These are phyloP conservation scores for Cicer chorassanicum DNA, from an alignment of 306 rosid genomes.

Conservation along the genomic window DNA sequence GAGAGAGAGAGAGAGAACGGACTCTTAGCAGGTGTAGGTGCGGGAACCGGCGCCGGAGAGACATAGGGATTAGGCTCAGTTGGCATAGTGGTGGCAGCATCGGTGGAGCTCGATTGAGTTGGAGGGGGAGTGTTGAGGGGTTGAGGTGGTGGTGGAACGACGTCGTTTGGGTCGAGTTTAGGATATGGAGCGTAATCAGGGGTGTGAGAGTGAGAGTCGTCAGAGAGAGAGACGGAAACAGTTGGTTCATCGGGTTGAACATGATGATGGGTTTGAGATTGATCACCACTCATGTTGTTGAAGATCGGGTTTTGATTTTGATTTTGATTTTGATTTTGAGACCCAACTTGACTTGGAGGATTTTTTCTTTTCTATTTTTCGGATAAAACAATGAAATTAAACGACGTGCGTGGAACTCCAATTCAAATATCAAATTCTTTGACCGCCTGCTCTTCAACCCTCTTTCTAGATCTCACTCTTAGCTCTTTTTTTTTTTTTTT, in stretches of 20 bases:
- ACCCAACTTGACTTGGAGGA: background rate
- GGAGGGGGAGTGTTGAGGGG: slow-evolving; percentile 17
- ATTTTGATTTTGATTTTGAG: background rate
- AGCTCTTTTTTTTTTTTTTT: background rate
- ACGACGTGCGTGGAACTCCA: slow-evolving; percentile 3
- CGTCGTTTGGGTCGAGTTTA: slow-evolving; percentile 70
- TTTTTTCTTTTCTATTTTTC: background rate
- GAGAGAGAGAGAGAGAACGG: background rate
- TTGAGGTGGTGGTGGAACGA: slow-evolving; percentile 46
- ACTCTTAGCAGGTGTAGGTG: slow-evolving; percentile 64
- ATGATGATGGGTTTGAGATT: background rate
- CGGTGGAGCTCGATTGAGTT: slow-evolving; percentile 52
- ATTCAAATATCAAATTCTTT: slow-evolving; percentile 27
- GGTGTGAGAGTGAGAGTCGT: slow-evolving; percentile 47
- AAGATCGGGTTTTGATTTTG: slow-evolving; percentile 1
- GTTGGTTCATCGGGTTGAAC: background rate
- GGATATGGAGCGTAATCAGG: slow-evolving; percentile 81
- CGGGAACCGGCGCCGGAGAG: slow-evolving; percentile 61
- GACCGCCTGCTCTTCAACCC: background rate
- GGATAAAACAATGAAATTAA: background rate
- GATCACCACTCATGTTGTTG: slow-evolving; percentile 29
- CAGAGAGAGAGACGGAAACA: background rate
- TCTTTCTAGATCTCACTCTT: slow-evolving; percentile 33
- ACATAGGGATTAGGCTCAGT: slow-evolving; percentile 79
- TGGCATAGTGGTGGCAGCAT: slow-evolving; percentile 77